These are phyloP conservation scores for Parachlorella kessleri DNA, from an alignment of 139 green algal genomes.

Conservation along the genomic window DNA sequence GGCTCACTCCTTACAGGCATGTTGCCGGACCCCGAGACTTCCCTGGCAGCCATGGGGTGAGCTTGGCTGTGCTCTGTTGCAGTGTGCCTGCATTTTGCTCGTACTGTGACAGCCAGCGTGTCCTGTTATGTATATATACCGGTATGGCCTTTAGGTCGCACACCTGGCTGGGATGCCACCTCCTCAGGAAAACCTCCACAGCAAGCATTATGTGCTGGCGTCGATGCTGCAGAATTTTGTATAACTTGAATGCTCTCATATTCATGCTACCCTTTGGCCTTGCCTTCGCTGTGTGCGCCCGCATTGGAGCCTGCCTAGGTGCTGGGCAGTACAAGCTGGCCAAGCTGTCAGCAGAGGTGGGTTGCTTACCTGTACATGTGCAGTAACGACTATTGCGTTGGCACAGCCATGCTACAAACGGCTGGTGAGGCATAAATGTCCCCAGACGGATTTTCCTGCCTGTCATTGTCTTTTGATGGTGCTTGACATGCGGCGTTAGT, in stretches of 20 bases:
- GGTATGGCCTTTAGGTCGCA: not conserved
- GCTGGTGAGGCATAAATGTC: too few species aligned
- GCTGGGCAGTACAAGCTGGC: not conserved
- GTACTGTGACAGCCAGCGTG: too few species aligned
- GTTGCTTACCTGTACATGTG: not conserved
- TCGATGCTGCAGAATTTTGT: too few species aligned
- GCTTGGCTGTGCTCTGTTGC: not conserved
- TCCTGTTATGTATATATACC: too few species aligned
- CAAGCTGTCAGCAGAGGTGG: constrained; percentile 1
- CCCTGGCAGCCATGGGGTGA: constrained; percentile 7
- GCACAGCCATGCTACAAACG: too few species aligned
- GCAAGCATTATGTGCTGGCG: too few species aligned
- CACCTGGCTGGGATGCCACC: too few species aligned
- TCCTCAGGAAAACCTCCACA: not conserved
- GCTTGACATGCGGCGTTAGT: too few species aligned
- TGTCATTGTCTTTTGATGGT: too few species aligned
- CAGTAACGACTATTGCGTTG: not conserved
- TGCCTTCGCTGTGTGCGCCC: constrained; percentile 9
- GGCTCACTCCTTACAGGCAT: too few species aligned
- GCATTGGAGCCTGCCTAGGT: constrained; percentile 9
- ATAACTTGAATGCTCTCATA: not conserved
- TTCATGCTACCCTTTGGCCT: constrained; percentile 12
- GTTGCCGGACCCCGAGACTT: constrained; percentile 4
- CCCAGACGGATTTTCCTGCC: too few species aligned
- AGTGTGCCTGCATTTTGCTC: too few species aligned